Conservation (phyloP, 2,329 filamentous ascomycete species). For the Lasiodiplodia sp. region DNA sequence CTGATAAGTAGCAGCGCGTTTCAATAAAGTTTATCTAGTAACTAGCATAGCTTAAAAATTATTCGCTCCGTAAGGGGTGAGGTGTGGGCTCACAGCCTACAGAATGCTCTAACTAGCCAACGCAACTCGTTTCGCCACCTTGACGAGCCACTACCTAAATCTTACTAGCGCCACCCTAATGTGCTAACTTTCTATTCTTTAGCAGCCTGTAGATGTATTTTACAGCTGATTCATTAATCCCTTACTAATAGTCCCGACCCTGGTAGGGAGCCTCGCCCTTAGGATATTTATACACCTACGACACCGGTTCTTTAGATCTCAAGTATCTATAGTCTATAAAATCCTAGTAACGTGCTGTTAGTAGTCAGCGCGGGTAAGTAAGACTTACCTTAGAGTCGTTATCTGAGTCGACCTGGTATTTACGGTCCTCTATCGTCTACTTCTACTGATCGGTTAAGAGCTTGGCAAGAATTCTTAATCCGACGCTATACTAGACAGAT, state of each 20-base stretch:
- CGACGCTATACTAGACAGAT: neutral
- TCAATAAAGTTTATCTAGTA: neutral
- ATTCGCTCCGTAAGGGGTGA: neutral
- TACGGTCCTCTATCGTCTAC: neutral
- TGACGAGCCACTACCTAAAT: neutral
- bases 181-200: neutral
- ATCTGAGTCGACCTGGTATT: neutral
- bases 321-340: neutral
- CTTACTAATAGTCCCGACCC: neutral
- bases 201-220: neutral
- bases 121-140: neutral
- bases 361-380: neutral
- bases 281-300: neutral
- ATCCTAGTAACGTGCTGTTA: neutral
- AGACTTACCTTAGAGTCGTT: neutral
- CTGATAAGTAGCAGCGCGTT: neutral
- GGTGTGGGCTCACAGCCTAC: neutral
- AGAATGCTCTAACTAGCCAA: neutral
- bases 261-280: neutral
- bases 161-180: neutral
- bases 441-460: neutral
- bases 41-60: neutral
- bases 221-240: neutral
- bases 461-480: neutral
- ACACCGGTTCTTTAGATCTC: neutral